Evolutionary conservation across 1,139 yeast species (phyloP), one percentile per base, ranked within the genome.

Genomic region (Scheffersomyces parashehatae): DNA sequence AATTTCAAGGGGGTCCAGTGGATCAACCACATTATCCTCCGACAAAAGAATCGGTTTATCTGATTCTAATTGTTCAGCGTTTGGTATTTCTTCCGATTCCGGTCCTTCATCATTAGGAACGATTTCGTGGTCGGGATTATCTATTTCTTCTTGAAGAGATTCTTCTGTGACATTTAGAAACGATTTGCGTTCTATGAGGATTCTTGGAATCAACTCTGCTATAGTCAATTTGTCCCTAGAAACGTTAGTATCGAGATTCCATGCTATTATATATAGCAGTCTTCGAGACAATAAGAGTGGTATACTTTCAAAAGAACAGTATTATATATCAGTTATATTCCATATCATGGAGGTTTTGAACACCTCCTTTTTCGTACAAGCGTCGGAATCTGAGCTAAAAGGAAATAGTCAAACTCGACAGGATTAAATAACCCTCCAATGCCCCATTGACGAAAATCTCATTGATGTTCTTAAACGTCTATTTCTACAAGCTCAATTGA

Each of bases 81-180:
- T 34, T 4, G 15, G 33, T 11, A 15, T 16, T 32, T 43, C 43
- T 28, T 43, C 53, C 9, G 30, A 24, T 31, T 37, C 42, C 39
- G 40, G 49, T 10, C 42, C 44, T 6, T 32, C 35, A 28, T 40
- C 42, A 7, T 38, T 28, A 26, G 36, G 16, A 32, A 58, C 53
- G 39, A 48, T 38, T 24, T 40, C 35, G 11, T 9, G 16, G 9
- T 20, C 24, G 15, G 35, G 39, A 20, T 50, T 50, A 20, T 49
- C 70, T 36, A 78, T 72, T 50, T 82, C 87, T 33, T 66, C 63
- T 37, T 61, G 51, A 13, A 87, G 63, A 1, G 73, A 67, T 8
- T 76, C 82, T 56, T 86, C 95, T 0, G 85, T 77, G 13, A 87
- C 62, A 41, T 75, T 67, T 11, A 70, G 54, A 45, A 74, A 73